Percentiles rank a stretch among this genome's conserved stretches.
Evolutionary conservation across 345 rosid genomes (phyloP).

Genomic region (Carallia brachiata): DNA sequence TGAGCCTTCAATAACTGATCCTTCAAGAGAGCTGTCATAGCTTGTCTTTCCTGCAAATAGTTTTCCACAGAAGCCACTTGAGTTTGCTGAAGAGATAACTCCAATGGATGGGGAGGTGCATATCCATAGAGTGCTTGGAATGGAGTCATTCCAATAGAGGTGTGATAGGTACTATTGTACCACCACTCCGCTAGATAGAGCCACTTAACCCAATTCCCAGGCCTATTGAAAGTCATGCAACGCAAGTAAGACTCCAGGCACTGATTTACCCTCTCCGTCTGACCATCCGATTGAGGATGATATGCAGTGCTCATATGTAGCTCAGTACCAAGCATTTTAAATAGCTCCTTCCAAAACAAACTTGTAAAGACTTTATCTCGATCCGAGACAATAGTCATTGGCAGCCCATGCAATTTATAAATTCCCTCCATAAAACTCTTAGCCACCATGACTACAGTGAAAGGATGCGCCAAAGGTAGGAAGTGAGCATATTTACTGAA

Average conservation of each 20-base stretch:
- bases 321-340: not conserved
- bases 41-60: too few relatives aligned
- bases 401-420: not conserved
- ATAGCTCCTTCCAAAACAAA: not conserved
- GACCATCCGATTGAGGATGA: not conserved
- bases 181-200: too few relatives aligned
- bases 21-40: too few relatives aligned
- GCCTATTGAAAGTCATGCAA: not conserved
- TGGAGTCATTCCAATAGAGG: too few relatives aligned
- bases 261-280: not conserved
- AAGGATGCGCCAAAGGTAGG: not conserved
- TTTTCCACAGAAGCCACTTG: too few relatives aligned
- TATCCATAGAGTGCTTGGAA: too few relatives aligned
- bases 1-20: too few relatives aligned
- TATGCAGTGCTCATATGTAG: not conserved
- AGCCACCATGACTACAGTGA: not conserved
- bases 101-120: too few relatives aligned
- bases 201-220: too few relatives aligned
- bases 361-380: not conserved
- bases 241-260: not conserved
- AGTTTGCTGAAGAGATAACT: too few relatives aligned
- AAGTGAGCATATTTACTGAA: not conserved
- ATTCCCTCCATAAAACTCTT: not conserved
- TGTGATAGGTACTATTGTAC: too few relatives aligned
- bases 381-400: not conserved